Evolutionary conservation across 2,329 filamentous ascomycete genomes (phyloP).

Genomic region (Pyrenochaeta sp.): DNA sequence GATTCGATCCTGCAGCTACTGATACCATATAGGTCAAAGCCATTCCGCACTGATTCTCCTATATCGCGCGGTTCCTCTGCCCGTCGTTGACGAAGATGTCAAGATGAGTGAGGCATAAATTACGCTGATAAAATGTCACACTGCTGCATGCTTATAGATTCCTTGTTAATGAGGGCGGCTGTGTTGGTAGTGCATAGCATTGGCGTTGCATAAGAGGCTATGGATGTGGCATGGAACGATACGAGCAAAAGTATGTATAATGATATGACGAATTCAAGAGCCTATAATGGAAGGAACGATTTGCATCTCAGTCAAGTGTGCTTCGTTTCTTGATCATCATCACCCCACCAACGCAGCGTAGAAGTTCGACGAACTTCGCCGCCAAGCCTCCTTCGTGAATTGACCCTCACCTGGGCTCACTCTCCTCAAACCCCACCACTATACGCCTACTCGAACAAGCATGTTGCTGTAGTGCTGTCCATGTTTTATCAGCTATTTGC

Average conservation of each 20-base stretch:
- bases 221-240: conserved; percentile 19
- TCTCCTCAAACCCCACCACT: not conserved
- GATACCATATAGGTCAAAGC: conserved; percentile 65
- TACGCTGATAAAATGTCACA: not conserved
- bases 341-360: conserved; percentile 29
- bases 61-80: conserved; percentile 77
- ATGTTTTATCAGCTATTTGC: conserved; percentile 5
- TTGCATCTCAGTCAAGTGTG: conserved; percentile 1
- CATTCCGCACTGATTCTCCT: conserved; percentile 84
- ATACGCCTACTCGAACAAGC: not conserved
- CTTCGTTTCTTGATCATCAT: conserved; percentile 11
- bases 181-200: conserved; percentile 25
- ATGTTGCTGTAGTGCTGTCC: conserved; percentile 1
- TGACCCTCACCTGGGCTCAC: conserved; percentile 3
- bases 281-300: conserved; percentile 11
- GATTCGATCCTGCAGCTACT: conserved; percentile 8
- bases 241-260: conserved; percentile 21
- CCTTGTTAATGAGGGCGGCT: conserved; percentile 9
- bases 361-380: conserved; percentile 21
- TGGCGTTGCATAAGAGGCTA: conserved; percentile 43
- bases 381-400: conserved; percentile 17
- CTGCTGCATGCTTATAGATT: conserved; percentile 18
- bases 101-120: conserved; percentile 36
- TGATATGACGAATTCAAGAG: conserved; percentile 28
- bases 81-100: conserved; percentile 61